Evolutionary conservation across 805 yeast species (phyloP).

Genomic region (Grigorovia yakushimaensis): DNA sequence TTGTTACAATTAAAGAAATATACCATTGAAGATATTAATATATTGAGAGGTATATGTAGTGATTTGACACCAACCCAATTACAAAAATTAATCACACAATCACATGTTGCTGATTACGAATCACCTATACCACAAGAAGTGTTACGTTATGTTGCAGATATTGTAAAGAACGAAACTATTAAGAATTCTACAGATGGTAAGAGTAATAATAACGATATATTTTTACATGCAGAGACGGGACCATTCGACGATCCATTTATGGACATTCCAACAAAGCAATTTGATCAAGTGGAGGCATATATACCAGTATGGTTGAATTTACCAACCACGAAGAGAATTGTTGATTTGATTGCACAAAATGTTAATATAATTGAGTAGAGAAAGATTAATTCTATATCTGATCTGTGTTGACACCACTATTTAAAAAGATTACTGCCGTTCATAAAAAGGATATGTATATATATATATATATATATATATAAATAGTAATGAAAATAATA

Average conservation of each 20-base stretch:
- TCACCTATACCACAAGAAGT: slow-evolving; percentile 80
- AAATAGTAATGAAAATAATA: no score
- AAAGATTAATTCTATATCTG: no score
- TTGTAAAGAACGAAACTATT: slow-evolving; percentile 47
- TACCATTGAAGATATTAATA: slow-evolving; percentile 79
- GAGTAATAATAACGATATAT: slow-evolving; percentile 44
- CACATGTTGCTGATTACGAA: slow-evolving; percentile 89
- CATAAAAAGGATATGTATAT: no score
- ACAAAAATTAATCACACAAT: slow-evolving; percentile 82
- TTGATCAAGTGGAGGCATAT: slow-evolving; percentile 75
- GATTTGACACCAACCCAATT: slow-evolving; percentile 91
- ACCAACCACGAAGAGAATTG: slow-evolving; percentile 80
- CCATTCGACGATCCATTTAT: slow-evolving; percentile 80
- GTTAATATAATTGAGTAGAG: slow-evolving; percentile 40
- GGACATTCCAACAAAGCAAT: slow-evolving; percentile 62
- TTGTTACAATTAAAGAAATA: slow-evolving; percentile 84
- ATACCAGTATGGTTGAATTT: slow-evolving; percentile 91
- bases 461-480: no score
- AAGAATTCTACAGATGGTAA: slow-evolving; percentile 37
- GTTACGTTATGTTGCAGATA: slow-evolving; percentile 69
- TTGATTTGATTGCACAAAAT: slow-evolving; percentile 77
- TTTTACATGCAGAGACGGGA: slow-evolving; percentile 60
- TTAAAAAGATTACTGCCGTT: no score
- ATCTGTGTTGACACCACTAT: no score
- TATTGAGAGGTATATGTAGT: slow-evolving; percentile 90